A percentile compares a stretch with the other conserved stretches of the same genome.
Conservation (phyloP, 1,139 yeast genomes). For the Taiozyma sp. region DNA sequence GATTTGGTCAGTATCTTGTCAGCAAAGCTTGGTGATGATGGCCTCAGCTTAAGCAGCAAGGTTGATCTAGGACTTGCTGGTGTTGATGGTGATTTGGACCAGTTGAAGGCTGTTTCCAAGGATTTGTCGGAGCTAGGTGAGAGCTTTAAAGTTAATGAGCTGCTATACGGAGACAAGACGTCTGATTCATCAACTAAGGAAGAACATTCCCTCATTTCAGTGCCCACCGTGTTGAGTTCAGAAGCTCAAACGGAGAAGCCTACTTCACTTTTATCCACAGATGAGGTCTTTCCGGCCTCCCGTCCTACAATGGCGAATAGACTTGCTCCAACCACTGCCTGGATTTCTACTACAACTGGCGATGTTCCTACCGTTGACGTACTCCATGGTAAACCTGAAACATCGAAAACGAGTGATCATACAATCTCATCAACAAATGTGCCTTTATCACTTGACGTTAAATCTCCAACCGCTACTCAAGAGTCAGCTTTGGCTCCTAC, state of each 20-base stretch:
- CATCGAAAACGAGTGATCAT: background rate
- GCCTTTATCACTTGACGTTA: background rate
- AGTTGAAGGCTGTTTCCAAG: conserved; percentile 4
- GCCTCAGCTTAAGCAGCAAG: background rate
- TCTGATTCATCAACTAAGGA: background rate
- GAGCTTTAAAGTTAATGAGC: background rate
- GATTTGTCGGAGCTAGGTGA: conserved; percentile 4
- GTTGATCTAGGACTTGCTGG: conserved; percentile 6
- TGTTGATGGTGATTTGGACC: background rate
- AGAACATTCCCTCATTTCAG: background rate
- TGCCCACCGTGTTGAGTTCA: background rate
- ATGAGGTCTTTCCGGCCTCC: background rate
- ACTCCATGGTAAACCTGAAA: background rate
- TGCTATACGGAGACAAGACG: background rate
- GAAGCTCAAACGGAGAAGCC: background rate
- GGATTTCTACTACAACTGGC: background rate
- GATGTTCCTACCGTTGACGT: background rate
- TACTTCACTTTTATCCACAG: background rate
- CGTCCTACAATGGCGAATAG: conserved; percentile 2
- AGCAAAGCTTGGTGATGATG: conserved; percentile 1
- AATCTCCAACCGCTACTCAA: background rate
- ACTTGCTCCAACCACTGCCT: conserved; percentile 1
- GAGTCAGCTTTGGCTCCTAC: background rate
- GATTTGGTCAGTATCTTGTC: background rate
- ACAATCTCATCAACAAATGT: background rate